Evolutionary conservation across 805 yeast species (phyloP), one percentile per base, ranked within the genome.

Genomic region (Sugiyamaella americana): DNA sequence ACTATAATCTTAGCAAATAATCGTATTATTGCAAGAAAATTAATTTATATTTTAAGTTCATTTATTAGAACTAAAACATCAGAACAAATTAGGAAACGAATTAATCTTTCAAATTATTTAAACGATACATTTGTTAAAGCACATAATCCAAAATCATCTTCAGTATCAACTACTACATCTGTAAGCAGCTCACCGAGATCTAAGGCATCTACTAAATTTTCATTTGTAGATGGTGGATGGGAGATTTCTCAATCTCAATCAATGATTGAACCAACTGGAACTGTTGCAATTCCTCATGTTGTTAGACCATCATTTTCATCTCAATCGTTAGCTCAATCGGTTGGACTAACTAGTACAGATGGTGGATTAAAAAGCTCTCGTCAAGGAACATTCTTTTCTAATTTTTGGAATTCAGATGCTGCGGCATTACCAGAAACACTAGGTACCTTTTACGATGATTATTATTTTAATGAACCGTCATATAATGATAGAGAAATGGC

Each of bases 231-330:
- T n/a, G 41, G 46, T 1, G 59, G 58, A 13, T 55, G 57, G 55
- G 58, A 55, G 17, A 49, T 56, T 16, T 52, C 57, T 10, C 43
- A 26, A 29, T 34, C 52, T 4, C 23, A 29, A 4, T 39, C 56
- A 0, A 40, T 44, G 8, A 41, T 52, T 1, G 51, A 40, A 16
- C 37, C 52, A 3, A 37, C 47, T 20, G 30, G 44, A 37, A 41
- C 52, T n/a, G 45, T 55, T 17, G 54, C 51, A n/a, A 49, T 55
- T 37, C 58, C 59, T 2, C 58, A 54, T 41, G 58, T 55, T 10
- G 44, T 55, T 5, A 42, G 57, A 5, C 56, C 59, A 17, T 34
- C 48, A 5, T 46, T 48, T 32, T 55, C 59, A 5, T 49, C 53
- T 2, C 39, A 50, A 3, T 54, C 58, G 10, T 43, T 55, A 8